Evolutionary conservation across 176 grass and related monocot species (phyloP), one percentile per base, ranked within the genome.

Genomic region (Oryza rufipogon): DNA sequence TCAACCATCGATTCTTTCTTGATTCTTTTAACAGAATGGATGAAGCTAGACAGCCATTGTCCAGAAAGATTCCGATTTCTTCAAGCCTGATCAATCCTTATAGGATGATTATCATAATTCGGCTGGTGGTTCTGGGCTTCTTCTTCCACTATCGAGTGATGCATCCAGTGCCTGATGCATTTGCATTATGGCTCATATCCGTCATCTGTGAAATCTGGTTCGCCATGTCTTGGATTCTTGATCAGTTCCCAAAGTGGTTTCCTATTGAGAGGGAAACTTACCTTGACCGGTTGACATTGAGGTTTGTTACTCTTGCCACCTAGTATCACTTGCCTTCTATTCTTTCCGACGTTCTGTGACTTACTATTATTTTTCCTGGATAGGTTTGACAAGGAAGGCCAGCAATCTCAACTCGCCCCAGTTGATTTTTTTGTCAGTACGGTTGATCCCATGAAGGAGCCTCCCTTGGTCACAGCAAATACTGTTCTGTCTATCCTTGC

Each of bases 141-240:
- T 97, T 97, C 86, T 97, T 94, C 75, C 95, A 97, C 77, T 97
- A 95, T 74, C 92, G 92, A 26, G 89, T 95, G 80, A 95, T 88
- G 79, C 89, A 97, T 64, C 92, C 91, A 3, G 91, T 84, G 23
- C 74, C 52, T 49, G 92, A 97, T 80, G 95, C 95, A 14, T 97
- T 93, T 88, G 91, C 95, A 46, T 78, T 97, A 39, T 97, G 92
- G 92, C 91, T 97, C 28, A 93, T 97, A 84, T 97, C 95, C 36
- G 91, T 97, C 14, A 97, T 97, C 32, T 97, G 92, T 68, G 95
- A 97, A 81, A 95, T 97, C 81, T 97, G 95, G 95, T 97, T 97
- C 86, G 92, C 91, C 51, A 69, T 89, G 82, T 97, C 95, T 76
- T 97, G 95, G 92, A 94, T 97, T 87, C 91, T 97, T 71, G 95